Percentiles rank a stretch among this genome's conserved stretches.
phyloP scores from a whole-genome alignment of 768 basidiomycete species.

The Macrolepiota albuminosa region DNA sequence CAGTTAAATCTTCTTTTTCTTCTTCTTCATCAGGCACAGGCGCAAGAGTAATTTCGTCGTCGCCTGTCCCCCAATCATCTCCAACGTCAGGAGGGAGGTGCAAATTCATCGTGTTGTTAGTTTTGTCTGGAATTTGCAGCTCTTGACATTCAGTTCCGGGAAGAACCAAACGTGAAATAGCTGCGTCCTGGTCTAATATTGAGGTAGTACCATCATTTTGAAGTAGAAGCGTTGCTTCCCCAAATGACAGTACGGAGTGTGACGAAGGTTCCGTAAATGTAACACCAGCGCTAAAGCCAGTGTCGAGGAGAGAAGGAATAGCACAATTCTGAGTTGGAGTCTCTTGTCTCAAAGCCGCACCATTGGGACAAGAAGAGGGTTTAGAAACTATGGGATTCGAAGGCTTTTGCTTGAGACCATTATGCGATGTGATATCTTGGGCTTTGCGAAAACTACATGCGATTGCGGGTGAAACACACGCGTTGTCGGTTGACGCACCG shows the following conservation, averaged over 20 bases:
- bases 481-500: background rate
- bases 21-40: constrained; percentile 19
- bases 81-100: constrained; percentile 26
- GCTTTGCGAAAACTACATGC: background rate
- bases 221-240: constrained; percentile 17
- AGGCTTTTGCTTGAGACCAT: background rate
- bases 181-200: constrained; percentile 2
- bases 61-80: constrained; percentile 67
- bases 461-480: background rate
- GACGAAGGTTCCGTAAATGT: background rate
- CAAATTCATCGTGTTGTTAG: constrained; percentile 18
- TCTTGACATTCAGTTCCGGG: background rate
- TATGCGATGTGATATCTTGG: background rate
- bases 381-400: background rate
- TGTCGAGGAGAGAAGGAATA: constrained; percentile 14
- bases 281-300: background rate
- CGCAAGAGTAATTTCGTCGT: constrained; percentile 46
- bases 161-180: background rate
- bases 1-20: constrained; percentile 1
- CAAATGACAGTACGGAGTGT: constrained; percentile 13
- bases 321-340: constrained; percentile 13
- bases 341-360: background rate
- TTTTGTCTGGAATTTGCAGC: background rate
- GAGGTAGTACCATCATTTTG: background rate
- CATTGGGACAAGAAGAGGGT: background rate